phyloP scores from a whole-genome alignment of 2,329 filamentous ascomycete genomes.

The Diplocarpon mali region DNA sequence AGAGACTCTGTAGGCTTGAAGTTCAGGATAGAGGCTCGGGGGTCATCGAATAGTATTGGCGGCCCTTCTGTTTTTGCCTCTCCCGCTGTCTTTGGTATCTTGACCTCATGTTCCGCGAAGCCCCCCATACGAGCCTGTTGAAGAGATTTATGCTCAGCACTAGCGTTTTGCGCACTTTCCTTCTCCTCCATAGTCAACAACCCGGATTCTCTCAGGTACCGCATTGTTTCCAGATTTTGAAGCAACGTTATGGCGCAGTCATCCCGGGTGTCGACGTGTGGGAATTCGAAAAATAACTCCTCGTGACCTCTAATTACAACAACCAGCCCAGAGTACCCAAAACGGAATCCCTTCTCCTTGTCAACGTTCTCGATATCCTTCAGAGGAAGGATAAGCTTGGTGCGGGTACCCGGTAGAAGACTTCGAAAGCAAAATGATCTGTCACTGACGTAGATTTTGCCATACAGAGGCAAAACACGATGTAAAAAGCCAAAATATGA shows the following conservation, averaged over 20 bases:
- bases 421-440: conserved; percentile 87
- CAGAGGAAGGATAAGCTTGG: conserved; percentile 83
- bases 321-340: conserved; percentile 82
- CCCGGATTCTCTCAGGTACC: conserved; percentile 59
- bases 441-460: conserved; percentile 91
- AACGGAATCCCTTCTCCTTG: conserved; percentile 89
- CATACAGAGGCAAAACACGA: conserved; percentile 81
- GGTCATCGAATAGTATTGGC: conserved; percentile 81
- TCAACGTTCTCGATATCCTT: conserved; percentile 87
- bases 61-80: conserved; percentile 44
- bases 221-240: conserved; percentile 61
- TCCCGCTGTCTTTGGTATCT: conserved; percentile 36
- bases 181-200: conserved; percentile 57
- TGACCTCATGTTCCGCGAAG: conserved; percentile 39
- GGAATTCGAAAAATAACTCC: conserved; percentile 94
- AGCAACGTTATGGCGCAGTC: conserved; percentile 79
- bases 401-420: conserved; percentile 76
- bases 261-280: conserved; percentile 64
- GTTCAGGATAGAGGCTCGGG: conserved; percentile 75
- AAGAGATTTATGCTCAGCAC: conserved; percentile 70
- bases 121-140: conserved; percentile 57
- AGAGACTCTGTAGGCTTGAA: conserved; percentile 78
- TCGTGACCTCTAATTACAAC: conserved; percentile 91
- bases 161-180: conserved; percentile 61
- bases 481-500: conserved; percentile 91